Base-by-base conservation (phyloP, 345 rosid genomes). In the Fremontodendron californicum region DNA sequence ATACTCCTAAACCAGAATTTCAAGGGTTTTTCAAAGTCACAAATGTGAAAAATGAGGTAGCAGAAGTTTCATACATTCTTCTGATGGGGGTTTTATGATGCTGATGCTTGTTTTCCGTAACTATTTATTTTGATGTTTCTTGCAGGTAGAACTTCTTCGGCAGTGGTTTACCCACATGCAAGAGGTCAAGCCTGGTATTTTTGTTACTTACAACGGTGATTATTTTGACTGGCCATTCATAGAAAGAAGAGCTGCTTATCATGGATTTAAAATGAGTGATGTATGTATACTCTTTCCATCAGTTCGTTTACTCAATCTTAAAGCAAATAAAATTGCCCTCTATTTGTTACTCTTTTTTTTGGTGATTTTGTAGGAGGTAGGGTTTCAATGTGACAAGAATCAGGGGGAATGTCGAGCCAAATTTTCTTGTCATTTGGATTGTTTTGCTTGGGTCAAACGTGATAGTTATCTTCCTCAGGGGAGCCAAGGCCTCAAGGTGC, bases 371-470 rank as follows among this genome's bases (percentile, higher is more conserved):
- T 86, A 94, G 98, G 99, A 92, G 83, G 80, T 95, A 58, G 99
- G 99, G 48, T 93, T 95, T 81, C 93, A 88, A 74, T 93, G 97
- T 51, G 92, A 95, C 85, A 85, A 88, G 65, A 95, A 83, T 79
- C 98, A 93, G 82, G 99, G 99, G 73, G 98, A 95, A 84, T 95
- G 99, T 78, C 98, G 90, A 82, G 87, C 97, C 79, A 93, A 89
- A 84, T 93, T 93, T 82, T 87, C 92, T 73, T 95, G 99, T 82
- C 99, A 95, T 87, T 85, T 95, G 84, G 99, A 95, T 86, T 95
- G 98, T 87, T 92, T 90, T 86, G 99, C 99, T 79, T 95, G 99
- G 99, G 99, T 95, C 81, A 95, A 93, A 84, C 98, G 99, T 84
- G 99, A 95, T 73, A 95, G 99, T 84, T 95, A 95, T 89, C 97